Base-by-base conservation (phyloP, 495 filamentous ascomycete species). In the Acidiella bohemica region DNA sequence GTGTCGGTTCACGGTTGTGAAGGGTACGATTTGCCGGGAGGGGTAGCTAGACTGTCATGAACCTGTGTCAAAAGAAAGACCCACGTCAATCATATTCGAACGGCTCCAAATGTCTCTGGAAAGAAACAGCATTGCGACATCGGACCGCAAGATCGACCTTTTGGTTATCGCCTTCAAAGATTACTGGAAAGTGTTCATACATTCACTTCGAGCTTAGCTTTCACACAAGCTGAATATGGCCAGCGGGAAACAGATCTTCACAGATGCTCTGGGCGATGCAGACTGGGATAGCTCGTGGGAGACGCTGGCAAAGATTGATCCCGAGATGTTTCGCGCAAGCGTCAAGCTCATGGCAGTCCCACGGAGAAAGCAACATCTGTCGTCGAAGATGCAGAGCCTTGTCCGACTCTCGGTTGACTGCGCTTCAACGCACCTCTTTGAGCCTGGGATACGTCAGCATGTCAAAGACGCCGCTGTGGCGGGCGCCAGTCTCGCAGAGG, bases 391-490 rank as follows among this genome's bases (percentile, higher is more conserved):
- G 32, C 64, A 67, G 45, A 36, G 52, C 8, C 48, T 67, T 8
- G 53, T 67, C 11, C 46, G 44, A 33, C 53, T 67, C 9, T 53
- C 62, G 18, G 58, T 65, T 21, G 54, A 61, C 47, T 52, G 53
- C 36, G 51, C 61, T 0, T 45, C 54, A 6, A 66, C 63, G 6
- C 61, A 64, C 39, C 55, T 67, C 13, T 56, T 65, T 40, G 40
- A 47, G 1, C 59, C 60, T 5, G 62, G 59, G 18, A 59, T 67
- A 24, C 53, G 52, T 9, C 35, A 43, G 1, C 51, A 63, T 42
- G 57, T 57, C 5, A 6, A 27, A 5, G 41, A 44, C 1, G 64
- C 64, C 3, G 25, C 59, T 3, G 14, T 13, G 7, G 45, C 47
- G n/a, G 64, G 64, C 19, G 64, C 64, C 2, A 50, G 48, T 10